Base-by-base conservation (phyloP, 805 yeast species). In the Candida nitratophila region DNA sequence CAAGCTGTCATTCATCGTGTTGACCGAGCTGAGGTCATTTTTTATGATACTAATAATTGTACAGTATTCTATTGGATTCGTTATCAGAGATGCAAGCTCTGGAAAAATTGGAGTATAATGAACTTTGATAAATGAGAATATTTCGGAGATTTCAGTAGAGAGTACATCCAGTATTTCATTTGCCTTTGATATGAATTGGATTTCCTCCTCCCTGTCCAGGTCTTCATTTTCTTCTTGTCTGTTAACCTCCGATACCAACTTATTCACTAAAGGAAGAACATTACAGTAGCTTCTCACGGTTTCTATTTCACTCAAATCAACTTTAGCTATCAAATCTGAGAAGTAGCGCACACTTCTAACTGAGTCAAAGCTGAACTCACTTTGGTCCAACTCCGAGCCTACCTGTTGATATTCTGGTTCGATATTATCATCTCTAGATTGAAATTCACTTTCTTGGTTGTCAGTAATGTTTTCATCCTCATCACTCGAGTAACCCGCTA, bases 21-120 rank as follows among this genome's bases (percentile, higher is more conserved):
- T 47, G 2, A 54, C 48, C 11, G 30, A 20, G 1, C 49, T 42
- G 12, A 54, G 39, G 19, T 55, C 42, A 47, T 74, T 78, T 30
- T 82, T 79, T 2, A 87, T 61, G 1, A 74, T 50, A 31, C 61
- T 49, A 2, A 84, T 71, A 1, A 79, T 65, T 24, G 65, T 65
- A 9, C 83, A 76, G 60, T 79, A 89, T 45, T 81, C 81, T 0
- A 75, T 57, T 0, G 91, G 81, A 46, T 76, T 76, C 11, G 78
- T 66, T 1, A 86, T 70, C 33, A 89, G 63, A 0, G 80, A 65
- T 21, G 74, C 83, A 41, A 89, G 64, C 53, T 89, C 96, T 0
- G 86, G 81, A 62, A 87, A 88, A 16, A 81, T 74, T 3, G 73
- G 69, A 10, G 69, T 63, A 54, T 87, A 89, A 22, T 71, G 69